A percentile compares a stretch with the other conserved stretches of the same genome.
These are phyloP conservation scores for Quercus wislizeni DNA, from an alignment of 306 rosid genomes.

Conservation along the genomic window DNA sequence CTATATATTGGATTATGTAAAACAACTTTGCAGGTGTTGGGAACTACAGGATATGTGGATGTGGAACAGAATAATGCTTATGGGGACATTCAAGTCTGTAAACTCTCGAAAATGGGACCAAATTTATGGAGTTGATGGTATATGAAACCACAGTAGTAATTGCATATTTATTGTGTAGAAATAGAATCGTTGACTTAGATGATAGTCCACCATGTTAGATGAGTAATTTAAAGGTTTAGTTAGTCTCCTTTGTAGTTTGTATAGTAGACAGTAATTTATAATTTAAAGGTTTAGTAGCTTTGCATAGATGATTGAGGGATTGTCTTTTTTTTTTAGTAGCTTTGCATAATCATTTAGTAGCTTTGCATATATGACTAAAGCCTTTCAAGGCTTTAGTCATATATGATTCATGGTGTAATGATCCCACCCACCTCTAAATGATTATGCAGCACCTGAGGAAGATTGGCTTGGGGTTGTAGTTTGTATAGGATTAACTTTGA, in stretches of 20 bases:
- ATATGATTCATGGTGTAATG: too few species aligned
- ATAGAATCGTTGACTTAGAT: not conserved
- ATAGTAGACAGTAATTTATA: not conserved
- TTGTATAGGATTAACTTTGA: too few species aligned
- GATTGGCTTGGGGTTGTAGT: too few species aligned
- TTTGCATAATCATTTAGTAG: too few species aligned
- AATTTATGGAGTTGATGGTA: constrained; percentile 25
- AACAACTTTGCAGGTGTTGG: constrained; percentile 62
- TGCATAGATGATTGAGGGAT: too few species aligned
- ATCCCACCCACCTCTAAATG: too few species aligned
- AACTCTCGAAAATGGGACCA: constrained; percentile 47
- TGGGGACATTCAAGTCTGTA: constrained; percentile 53
- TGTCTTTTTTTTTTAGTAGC: too few species aligned
- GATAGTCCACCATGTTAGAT: not conserved
- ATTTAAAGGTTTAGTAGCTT: not conserved
- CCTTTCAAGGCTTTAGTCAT: too few species aligned
- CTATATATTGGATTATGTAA: constrained; percentile 2
- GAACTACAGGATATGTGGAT: constrained; percentile 55
- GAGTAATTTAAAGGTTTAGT: not conserved
- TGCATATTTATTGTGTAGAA: constrained; percentile 1
- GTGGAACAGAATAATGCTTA: constrained; percentile 59
- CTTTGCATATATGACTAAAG: too few species aligned
- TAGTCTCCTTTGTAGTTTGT: constrained; percentile 6
- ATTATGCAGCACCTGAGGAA: too few species aligned
- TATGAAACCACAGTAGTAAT: not conserved